Evolutionary conservation across 345 rosid species (phyloP), one percentile per base, ranked within the genome.

Genomic region (Euclidium syriacum): DNA sequence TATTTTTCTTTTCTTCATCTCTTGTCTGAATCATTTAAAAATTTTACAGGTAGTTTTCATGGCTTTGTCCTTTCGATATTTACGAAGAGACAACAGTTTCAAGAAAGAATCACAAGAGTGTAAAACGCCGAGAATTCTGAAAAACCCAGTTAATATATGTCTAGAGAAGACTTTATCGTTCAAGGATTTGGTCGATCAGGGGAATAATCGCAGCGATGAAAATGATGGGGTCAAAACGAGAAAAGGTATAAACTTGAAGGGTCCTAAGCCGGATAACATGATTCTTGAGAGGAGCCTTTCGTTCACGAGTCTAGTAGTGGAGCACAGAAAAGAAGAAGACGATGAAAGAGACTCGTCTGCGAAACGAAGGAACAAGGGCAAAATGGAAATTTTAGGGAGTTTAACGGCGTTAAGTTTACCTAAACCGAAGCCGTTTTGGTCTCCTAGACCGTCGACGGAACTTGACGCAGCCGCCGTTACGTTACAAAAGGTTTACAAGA

Each of bases 391-490:
- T 4, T 14, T 38, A 25, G 55, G 68, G 52, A 50, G 9, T 51
- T 52, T 64, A 57, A 57, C 87, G 30, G 66, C 81, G 10, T 68
- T 80, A 18, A 76, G 82, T 50, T 64, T 82, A 19, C 95, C 91
- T 1, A 65, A 46, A 39, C 88, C 89, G 1, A 70, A 65, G 23
- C 60, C 81, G 10, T 47, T 72, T 35, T 83, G 78, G 62, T 83
- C 96, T 16, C 96, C 95, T 0, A 81, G 83, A 59, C 94, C 96
- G 0, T 80, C 69, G 7, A 75, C 78, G 57, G 96, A 87, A 72
- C 90, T 84, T 27, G 84, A 87, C 40, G 95, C 90, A 0, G 99
- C 99, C 46, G 77, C 77, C 38, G 55, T 65, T 34, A 75, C 61
- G 61, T 53, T 75, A 25, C 78, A 75, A 58, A 75, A 75, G 39